Percentiles rank a stretch among this genome's conserved stretches.
Conservation (phyloP, 2,329 filamentous ascomycete species). For the Annulohypoxylon truncatum region DNA sequence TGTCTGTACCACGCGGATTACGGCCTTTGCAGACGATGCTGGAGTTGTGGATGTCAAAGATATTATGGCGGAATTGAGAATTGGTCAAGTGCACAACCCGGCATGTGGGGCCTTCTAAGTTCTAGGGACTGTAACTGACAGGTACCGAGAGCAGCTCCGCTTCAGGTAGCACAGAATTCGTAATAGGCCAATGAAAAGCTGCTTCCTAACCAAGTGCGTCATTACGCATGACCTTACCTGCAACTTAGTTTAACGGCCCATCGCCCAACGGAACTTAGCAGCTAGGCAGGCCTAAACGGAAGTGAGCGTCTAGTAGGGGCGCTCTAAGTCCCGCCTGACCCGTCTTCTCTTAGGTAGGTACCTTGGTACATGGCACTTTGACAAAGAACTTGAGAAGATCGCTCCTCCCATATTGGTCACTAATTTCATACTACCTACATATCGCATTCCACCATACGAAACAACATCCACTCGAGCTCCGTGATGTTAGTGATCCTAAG, state of each 20-base stretch:
- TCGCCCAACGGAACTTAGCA: conserved; percentile 7
- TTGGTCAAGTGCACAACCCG: neutral
- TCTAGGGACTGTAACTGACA: neutral
- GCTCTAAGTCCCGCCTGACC: neutral
- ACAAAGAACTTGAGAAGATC: neutral
- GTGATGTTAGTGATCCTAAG: neutral
- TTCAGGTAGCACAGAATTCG: neutral
- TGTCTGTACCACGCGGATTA: conserved; percentile 17
- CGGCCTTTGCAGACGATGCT: conserved; percentile 25
- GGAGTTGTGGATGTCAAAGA: neutral
- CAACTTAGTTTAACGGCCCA: neutral
- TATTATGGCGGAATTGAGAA: neutral
- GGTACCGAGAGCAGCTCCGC: neutral
- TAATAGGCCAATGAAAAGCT: conserved; percentile 20
- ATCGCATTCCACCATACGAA: conserved; percentile 9
- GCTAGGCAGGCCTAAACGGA: neutral
- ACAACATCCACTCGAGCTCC: neutral
- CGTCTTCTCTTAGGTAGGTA: neutral
- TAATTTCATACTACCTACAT: neutral
- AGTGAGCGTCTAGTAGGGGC: neutral
- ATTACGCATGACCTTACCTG: conserved; percentile 18
- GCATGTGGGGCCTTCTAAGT: neutral
- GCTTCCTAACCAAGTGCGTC: conserved; percentile 25
- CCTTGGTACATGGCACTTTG: neutral
- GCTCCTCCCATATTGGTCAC: neutral